Evolutionary conservation across 768 basidiomycete genomes (phyloP).

Genomic region (Lactarius pseudohatsudake): DNA sequence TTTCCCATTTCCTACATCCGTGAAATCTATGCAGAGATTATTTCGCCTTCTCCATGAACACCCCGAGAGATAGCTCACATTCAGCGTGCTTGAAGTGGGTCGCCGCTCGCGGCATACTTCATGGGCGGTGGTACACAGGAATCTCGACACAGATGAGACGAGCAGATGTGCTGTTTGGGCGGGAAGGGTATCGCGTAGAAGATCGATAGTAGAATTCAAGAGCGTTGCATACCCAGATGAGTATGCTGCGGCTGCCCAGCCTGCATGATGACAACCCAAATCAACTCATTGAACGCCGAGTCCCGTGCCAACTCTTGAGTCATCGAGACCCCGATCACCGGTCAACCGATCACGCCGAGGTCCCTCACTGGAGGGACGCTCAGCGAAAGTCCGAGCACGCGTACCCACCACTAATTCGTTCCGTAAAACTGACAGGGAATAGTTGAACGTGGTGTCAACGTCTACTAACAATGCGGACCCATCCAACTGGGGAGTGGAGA

Average conservation of each 20-base stretch:
- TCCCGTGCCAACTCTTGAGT: slow-evolving; percentile 23
- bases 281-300: slow-evolving; percentile 3
- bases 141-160: background rate
- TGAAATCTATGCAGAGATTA: slow-evolving; percentile 32
- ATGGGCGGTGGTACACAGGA: slow-evolving; percentile 8
- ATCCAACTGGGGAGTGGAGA: slow-evolving; percentile 29
- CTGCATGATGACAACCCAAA: slow-evolving; percentile 16
- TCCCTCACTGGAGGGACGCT: background rate
- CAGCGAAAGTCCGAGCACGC: background rate
- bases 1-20: slow-evolving; percentile 29
- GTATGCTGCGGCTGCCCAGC: slow-evolving; percentile 14
- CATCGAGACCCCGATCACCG: slow-evolving; percentile 18
- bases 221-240: slow-evolving; percentile 24
- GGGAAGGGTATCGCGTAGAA: slow-evolving; percentile 15
- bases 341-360: background rate
- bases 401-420: slow-evolving; percentile 56
- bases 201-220: slow-evolving; percentile 24
- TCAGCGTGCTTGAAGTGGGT: slow-evolving; percentile 16
- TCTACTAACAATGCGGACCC: slow-evolving; percentile 46
- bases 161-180: slow-evolving; percentile 1
- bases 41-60: background rate
- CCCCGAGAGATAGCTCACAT: background rate
- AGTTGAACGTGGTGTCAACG: slow-evolving; percentile 66
- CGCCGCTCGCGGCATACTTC: slow-evolving; percentile 24
- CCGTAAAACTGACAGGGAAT: slow-evolving; percentile 63